Evolutionary conservation across 345 rosid species (phyloP).

Genomic region (Eucalyptus camaldulensis): DNA sequence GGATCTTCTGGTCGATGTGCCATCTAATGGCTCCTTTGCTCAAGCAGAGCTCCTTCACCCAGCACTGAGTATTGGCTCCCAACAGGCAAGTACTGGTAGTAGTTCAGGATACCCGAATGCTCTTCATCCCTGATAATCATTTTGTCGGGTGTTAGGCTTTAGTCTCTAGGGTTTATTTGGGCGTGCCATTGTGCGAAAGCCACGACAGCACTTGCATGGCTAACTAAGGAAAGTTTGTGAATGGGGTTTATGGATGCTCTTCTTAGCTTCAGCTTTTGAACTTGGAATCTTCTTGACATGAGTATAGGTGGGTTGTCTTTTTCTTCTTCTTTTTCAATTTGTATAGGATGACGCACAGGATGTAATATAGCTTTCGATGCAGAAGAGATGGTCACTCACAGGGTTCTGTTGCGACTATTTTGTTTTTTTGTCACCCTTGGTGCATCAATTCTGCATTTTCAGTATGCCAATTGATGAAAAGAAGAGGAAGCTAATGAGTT

Average conservation of each 20-base stretch:
- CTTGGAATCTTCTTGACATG: conserved; percentile 17
- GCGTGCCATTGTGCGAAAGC: conserved; percentile 8
- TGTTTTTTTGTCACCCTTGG: not conserved
- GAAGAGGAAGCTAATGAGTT: not conserved
- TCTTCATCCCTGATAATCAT: conserved; percentile 18
- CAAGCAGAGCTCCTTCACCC: conserved; percentile 88
- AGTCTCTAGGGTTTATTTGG: conserved; percentile 2
- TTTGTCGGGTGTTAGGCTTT: not conserved
- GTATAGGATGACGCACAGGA: conserved; percentile 33
- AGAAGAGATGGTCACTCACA: not conserved
- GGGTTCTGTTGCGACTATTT: not conserved
- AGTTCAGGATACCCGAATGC: conserved; percentile 33
- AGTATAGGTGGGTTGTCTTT: conserved; percentile 8
- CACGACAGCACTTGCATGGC: not conserved
- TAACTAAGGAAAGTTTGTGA: conserved; percentile 14
- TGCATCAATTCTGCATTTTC: not conserved
- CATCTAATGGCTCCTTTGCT: conserved; percentile 72
- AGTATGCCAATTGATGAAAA: not conserved
- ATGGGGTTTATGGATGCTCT: conserved; percentile 28
- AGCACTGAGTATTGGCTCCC: conserved; percentile 17
- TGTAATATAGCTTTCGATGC: not conserved
- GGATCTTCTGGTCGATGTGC: conserved; percentile 79
- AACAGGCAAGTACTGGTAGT: conserved; percentile 56
- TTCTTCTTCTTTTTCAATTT: not conserved
- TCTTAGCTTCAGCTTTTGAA: conserved; percentile 4